These are phyloP conservation scores for Dactylellina drechsleri DNA, from an alignment of 2,329 filamentous ascomycete genomes.

Conservation along the genomic window DNA sequence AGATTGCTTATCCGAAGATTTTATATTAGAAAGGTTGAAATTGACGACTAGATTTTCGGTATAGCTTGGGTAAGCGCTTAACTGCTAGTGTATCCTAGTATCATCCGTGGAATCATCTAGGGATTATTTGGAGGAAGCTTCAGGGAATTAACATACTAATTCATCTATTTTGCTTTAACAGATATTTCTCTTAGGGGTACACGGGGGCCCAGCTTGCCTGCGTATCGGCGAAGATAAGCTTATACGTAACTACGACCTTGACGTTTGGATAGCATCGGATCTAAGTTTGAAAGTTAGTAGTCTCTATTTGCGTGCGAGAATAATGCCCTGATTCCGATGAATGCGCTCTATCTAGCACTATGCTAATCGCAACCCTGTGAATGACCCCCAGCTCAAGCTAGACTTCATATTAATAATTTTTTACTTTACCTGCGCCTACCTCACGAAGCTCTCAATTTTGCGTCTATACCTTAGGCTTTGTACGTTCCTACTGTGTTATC, in stretches of 20 bases:
- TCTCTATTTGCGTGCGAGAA: not conserved
- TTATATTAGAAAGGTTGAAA: slow-evolving; percentile 27
- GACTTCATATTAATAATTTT: slow-evolving; percentile 42
- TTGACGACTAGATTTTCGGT: slow-evolving; percentile 35
- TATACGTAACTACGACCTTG: not conserved
- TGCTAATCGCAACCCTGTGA: not conserved
- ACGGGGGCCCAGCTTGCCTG: slow-evolving; percentile 26
- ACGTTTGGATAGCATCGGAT: not conserved
- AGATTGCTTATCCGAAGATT: slow-evolving; percentile 20
- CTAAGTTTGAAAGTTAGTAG: slow-evolving; percentile 16
- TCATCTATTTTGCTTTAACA: not conserved
- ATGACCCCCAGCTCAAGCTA: slow-evolving; percentile 6
- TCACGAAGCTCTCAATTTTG: slow-evolving; percentile 44
- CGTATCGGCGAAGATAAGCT: slow-evolving; percentile 9
- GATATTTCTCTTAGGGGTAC: slow-evolving; percentile 32
- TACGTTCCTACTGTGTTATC: slow-evolving; percentile 2
- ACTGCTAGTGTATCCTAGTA: too few species aligned
- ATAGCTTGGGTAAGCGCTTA: slow-evolving; percentile 36
- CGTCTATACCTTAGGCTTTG: slow-evolving; percentile 37
- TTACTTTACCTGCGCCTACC: slow-evolving; percentile 40
- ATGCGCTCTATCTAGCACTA: not conserved
- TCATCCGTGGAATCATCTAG: not conserved
- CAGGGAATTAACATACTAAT: not conserved
- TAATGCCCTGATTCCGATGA: not conserved
- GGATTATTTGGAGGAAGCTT: not conserved